Evolutionary conservation across 495 filamentous ascomycete species (phyloP), one percentile per base, ranked within the genome.

Genomic region (Aspergillus biplanus): DNA sequence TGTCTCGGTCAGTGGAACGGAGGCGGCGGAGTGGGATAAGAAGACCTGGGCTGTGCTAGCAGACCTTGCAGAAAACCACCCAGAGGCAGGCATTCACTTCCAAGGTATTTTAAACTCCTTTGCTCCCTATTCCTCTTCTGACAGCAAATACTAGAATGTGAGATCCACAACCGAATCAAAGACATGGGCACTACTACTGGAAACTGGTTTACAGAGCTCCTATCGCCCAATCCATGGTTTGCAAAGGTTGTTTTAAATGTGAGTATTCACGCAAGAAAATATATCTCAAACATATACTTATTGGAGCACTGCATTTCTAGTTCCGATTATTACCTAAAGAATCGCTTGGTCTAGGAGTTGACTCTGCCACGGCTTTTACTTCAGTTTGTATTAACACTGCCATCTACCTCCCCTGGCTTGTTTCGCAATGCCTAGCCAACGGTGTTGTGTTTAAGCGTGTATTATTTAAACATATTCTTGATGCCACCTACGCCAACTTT

Each of bases 321-420:
- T 27, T 27, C 21, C 21, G 2, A 27, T 27, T 27, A 27, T 27
- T 27, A 27, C 21, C 21, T 27, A 27, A 27, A 27, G 21, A 27
- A 27, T 27, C 21, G 1, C 21, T 27, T 27, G 21, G 21, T 27
- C 21, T 27, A 12, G 15, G 42, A 76, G 72, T 78, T 86, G 72
- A 77, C 80, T 12, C 21, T 47, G 15, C 15, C 5, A 0, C 74
- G 89, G 42, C 75, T 96, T 97, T 93, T 72, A 90, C 83, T 6
- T 93, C 90, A 0, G 89, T 96, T 39, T 97, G 93, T 75, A 94
- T 99, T 71, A 97, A 99, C 78, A 88, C 89, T 0, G 86, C 90
- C 52, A 65, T 97, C 52, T 97, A 97, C 78, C 84, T 96, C 15
- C 87, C 90, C 1, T 97, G 90, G 84, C 84, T 97, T 0, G 74